phyloP scores from a whole-genome alignment of 1,284 basidiomycete genomes.

The Malassezia caprae region DNA sequence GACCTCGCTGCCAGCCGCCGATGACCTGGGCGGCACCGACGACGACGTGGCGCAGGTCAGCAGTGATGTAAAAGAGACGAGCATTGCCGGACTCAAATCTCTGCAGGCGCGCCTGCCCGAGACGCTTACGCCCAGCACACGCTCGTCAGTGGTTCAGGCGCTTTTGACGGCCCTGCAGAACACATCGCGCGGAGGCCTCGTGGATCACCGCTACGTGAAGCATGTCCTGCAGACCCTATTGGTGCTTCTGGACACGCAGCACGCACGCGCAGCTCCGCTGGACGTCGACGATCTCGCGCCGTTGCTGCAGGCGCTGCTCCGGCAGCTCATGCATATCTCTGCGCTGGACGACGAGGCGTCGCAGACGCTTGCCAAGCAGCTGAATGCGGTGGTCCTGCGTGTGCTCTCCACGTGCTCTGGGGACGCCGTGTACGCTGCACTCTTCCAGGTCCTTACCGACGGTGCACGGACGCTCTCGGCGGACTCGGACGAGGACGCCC shows the following conservation, averaged over 20 bases:
- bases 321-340: slow-evolving; percentile 70
- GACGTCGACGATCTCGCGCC: not conserved
- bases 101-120: slow-evolving; percentile 2
- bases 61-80: slow-evolving; percentile 69
- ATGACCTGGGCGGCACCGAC: slow-evolving; percentile 27
- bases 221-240: slow-evolving; percentile 28
- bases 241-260: slow-evolving; percentile 11
- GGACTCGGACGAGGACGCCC: slow-evolving; percentile 53
- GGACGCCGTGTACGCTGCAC: slow-evolving; percentile 77
- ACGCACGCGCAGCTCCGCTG: not conserved
- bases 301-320: slow-evolving; percentile 65
- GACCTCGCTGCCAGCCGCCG: not conserved
- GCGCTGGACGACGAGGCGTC: slow-evolving; percentile 41
- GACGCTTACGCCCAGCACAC: not conserved
- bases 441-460: slow-evolving; percentile 73
- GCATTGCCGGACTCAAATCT: slow-evolving; percentile 84
- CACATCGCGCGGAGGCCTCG: not conserved
- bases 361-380: slow-evolving; percentile 78
- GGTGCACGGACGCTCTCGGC: slow-evolving; percentile 76
- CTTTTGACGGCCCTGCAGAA: not conserved
- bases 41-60: slow-evolving; percentile 53
- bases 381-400: slow-evolving; percentile 94
- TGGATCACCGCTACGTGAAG: slow-evolving; percentile 32
- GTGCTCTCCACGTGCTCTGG: slow-evolving; percentile 81
- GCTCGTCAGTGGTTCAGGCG: not conserved